Evolutionary conservation across 495 filamentous ascomycete genomes (phyloP), one percentile per base, ranked within the genome.

Genomic region (Penicillium turbatum): DNA sequence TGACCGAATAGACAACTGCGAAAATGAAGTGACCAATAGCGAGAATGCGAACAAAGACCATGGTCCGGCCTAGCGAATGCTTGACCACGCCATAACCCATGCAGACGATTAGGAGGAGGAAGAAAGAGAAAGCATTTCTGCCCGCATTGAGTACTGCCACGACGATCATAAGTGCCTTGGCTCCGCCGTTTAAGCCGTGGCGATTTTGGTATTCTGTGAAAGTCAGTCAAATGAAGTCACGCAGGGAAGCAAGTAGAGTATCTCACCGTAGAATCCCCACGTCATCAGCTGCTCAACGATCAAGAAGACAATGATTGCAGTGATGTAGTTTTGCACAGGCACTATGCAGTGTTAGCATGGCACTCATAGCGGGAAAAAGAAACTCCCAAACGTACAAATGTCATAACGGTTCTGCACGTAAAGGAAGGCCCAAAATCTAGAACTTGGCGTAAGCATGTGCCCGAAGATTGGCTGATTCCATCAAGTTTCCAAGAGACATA

Each of bases 61-160:
- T 99, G 2, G 90, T 90, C 56, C 86, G 84, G 49, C 93, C 93
- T 3, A 99, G 78, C n/a, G 84, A 88, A 6, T 86, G 92, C 69
- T 97, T 97, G 54, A 97, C 93, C 19, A 99, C 93, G 62, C 93
- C 93, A 59, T 99, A 99, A 41, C 93, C 93, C 93, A 99, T 97
- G 70, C 93, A 99, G 21, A 97, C 93, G 53, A 99, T 99, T 26
- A 99, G 85, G 1, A 99, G 85, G 27, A 99, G 81, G 77, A 99
- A 97, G 78, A 99, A 99, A 19, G 92, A 97, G 69, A 99, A 97
- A 0, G 92, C 95, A 66, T 97, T 99, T 51, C 93, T 83, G 38
- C 82, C 89, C 6, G 93, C 93, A 68, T 96, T 97, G 17, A 99
- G 80, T 40, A 97, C 77, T 48, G 90, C 89, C 8, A 96, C 95